A percentile compares a stretch with the other conserved stretches of the same genome.
Evolutionary conservation across 2,329 filamentous ascomycete genomes (phyloP).

Genomic region (Talaromyces verruculosus): DNA sequence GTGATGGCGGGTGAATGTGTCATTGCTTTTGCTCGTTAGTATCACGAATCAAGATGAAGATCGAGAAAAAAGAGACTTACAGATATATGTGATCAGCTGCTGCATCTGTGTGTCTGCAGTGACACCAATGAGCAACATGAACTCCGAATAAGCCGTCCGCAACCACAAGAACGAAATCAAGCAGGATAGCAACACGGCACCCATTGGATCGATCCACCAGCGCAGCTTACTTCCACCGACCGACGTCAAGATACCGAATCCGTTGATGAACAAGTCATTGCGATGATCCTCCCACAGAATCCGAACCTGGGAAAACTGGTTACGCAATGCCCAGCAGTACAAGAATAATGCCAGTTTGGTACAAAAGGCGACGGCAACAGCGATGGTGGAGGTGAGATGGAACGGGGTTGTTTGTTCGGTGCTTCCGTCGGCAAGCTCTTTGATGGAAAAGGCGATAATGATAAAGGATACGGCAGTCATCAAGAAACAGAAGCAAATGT

Average conservation of each 20-base stretch:
- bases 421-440: slow-evolving; percentile 61
- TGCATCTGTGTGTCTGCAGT: slow-evolving; percentile 81
- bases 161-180: slow-evolving; percentile 81
- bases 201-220: slow-evolving; percentile 95
- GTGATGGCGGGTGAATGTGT: slow-evolving; percentile 80
- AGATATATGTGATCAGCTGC: slow-evolving; percentile 94
- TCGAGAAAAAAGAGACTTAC: slow-evolving; percentile 44
- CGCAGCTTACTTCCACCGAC: slow-evolving; percentile 83
- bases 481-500: slow-evolving; percentile 93
- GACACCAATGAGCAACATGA: slow-evolving; percentile 86
- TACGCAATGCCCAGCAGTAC: slow-evolving; percentile 87
- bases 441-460: slow-evolving; percentile 81
- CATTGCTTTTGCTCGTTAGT: slow-evolving; percentile 53
- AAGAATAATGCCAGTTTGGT: slow-evolving; percentile 83
- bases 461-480: slow-evolving; percentile 93
- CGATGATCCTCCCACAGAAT: slow-evolving; percentile 97
- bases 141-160: slow-evolving; percentile 81
- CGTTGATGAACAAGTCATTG: slow-evolving; percentile 96
- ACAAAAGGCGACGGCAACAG: slow-evolving; percentile 76
- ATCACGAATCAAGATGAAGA: no score
- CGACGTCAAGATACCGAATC: slow-evolving; percentile 84
- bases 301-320: slow-evolving; percentile 86
- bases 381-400: slow-evolving; percentile 78
- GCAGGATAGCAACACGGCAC: slow-evolving; percentile 78
- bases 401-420: slow-evolving; percentile 61